phyloP scores from a whole-genome alignment of 2,329 filamentous ascomycete genomes.

The Lachnellula suecica region DNA sequence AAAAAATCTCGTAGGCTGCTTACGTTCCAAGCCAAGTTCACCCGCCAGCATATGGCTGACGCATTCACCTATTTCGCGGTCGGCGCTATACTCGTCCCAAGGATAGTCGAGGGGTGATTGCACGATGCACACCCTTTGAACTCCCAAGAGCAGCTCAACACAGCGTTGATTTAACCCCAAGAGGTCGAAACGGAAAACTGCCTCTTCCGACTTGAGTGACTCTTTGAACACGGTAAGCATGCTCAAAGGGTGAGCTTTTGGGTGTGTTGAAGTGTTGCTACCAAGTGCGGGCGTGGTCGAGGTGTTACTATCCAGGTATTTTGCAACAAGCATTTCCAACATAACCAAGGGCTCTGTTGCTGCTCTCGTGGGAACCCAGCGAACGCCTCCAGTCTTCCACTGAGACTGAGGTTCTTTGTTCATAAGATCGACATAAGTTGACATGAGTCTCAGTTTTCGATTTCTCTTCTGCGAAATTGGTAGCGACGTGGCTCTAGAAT shows the following conservation, averaged over 20 bases:
- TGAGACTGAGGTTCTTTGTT: too few relatives aligned
- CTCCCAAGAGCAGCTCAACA: slow-evolving; percentile 1
- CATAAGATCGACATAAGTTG: slow-evolving; percentile 1
- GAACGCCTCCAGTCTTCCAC: not conserved
- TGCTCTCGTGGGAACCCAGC: not conserved
- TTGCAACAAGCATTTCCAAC: slow-evolving; percentile 5
- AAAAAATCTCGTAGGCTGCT: slow-evolving; percentile 1
- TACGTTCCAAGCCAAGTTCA: not conserved
- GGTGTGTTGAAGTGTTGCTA: not conserved
- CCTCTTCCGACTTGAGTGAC: not conserved
- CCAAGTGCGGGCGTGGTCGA: not conserved
- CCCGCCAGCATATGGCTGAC: slow-evolving; percentile 4
- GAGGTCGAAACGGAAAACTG: slow-evolving; percentile 4
- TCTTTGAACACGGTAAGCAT: not conserved
- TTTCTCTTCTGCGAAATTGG: not conserved
- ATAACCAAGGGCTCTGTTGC: slow-evolving; percentile 1
- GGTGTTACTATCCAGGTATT: not conserved
- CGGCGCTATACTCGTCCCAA: not conserved
- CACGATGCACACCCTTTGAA: slow-evolving; percentile 1
- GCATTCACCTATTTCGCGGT: not conserved
- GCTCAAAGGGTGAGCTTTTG: not conserved
- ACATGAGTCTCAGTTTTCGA: slow-evolving; percentile 1
- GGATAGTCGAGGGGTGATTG: slow-evolving; percentile 8
- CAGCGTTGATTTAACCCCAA: slow-evolving; percentile 2
- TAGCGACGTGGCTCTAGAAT: not conserved